Percentiles rank a stretch among this genome's conserved stretches.
phyloP scores from a whole-genome alignment of 768 basidiomycete species.

The Amyloporia xantha region DNA sequence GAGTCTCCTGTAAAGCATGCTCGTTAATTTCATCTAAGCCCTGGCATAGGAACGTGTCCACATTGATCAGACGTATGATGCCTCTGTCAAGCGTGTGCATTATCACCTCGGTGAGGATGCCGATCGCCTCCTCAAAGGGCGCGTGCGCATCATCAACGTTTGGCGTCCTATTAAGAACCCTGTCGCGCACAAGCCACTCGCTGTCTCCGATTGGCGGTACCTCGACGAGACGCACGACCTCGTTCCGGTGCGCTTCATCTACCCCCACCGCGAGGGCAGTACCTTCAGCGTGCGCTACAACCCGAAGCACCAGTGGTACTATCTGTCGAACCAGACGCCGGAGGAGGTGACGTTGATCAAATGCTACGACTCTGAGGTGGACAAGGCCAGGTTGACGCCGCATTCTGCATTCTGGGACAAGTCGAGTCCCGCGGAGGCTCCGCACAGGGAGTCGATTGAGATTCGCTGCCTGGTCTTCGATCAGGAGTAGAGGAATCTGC shows the following conservation, averaged over 20 bases:
- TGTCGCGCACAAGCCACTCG: conserved; percentile 35
- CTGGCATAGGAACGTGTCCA: conserved; percentile 32
- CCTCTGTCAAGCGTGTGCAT: conserved; percentile 31
- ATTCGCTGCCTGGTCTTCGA: conserved; percentile 35
- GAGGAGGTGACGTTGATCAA: conserved; percentile 39
- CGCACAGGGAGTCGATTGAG: conserved; percentile 38
- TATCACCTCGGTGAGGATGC: conserved; percentile 35
- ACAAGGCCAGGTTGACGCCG: conserved; percentile 35
- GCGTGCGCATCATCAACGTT: conserved; percentile 40
- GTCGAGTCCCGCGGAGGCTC: conserved; percentile 28
- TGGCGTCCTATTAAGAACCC: conserved; percentile 39
- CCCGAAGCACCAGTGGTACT: conserved; percentile 33
- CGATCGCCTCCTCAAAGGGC: conserved; percentile 33
- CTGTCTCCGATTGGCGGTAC: conserved; percentile 34
- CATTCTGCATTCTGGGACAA: conserved; percentile 36
- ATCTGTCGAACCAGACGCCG: conserved; percentile 32
- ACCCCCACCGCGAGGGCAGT: conserved; percentile 28
- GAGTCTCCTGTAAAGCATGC: too few relatives aligned
- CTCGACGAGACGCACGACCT: conserved; percentile 32
- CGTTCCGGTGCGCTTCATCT: conserved; percentile 30
- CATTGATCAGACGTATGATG: conserved; percentile 37
- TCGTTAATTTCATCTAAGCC: too few relatives aligned
- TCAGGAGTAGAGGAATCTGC: conserved; percentile 17
- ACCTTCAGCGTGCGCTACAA: conserved; percentile 31
- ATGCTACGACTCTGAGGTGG: conserved; percentile 37